Percentiles rank a stretch among this genome's conserved stretches.
phyloP scores from a whole-genome alignment of 139 green algal genomes.

The Micractinium conductrix region DNA sequence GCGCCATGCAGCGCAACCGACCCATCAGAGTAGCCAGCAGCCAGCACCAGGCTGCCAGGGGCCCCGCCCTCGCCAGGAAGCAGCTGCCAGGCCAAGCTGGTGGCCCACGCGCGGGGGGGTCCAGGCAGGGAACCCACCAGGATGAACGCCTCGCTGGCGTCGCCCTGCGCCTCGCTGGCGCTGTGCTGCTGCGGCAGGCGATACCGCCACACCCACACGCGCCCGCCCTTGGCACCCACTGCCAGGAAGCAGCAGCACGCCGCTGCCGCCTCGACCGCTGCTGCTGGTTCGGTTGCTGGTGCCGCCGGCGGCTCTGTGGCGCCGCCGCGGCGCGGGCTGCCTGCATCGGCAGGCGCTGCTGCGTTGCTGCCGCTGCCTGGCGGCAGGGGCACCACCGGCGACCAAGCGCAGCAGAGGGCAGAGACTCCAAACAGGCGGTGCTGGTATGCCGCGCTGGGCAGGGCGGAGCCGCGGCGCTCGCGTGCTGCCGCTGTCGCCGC shows the following conservation, averaged over 20 bases:
- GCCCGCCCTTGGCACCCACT: constrained; percentile 45
- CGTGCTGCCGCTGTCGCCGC: background rate
- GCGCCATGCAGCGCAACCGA: constrained; percentile 38
- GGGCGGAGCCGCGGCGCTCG: background rate
- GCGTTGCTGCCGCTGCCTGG: background rate
- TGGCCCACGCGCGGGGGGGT: constrained; percentile 1
- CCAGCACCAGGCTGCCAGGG: constrained; percentile 36
- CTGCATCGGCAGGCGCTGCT: background rate
- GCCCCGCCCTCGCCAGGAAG: background rate
- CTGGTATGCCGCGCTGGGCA: constrained; percentile 19
- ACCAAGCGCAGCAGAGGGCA: constrained; percentile 32
- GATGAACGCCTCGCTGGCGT: background rate
- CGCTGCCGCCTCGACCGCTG: background rate
- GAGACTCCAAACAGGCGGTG: constrained; percentile 1
- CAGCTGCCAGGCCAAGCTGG: constrained; percentile 32
- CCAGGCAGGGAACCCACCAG: constrained; percentile 35
- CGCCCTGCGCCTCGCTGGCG: background rate
- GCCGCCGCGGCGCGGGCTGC: background rate
- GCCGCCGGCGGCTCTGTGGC: background rate
- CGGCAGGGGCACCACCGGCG: constrained; percentile 8
- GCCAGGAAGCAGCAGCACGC: constrained; percentile 39
- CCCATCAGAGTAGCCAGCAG: constrained; percentile 41
- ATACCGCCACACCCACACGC: constrained; percentile 57
- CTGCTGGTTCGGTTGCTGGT: background rate
- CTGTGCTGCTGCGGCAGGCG: background rate